Base-by-base conservation (phyloP, 768 basidiomycete species). In the Thelephora aurantiotincta region DNA sequence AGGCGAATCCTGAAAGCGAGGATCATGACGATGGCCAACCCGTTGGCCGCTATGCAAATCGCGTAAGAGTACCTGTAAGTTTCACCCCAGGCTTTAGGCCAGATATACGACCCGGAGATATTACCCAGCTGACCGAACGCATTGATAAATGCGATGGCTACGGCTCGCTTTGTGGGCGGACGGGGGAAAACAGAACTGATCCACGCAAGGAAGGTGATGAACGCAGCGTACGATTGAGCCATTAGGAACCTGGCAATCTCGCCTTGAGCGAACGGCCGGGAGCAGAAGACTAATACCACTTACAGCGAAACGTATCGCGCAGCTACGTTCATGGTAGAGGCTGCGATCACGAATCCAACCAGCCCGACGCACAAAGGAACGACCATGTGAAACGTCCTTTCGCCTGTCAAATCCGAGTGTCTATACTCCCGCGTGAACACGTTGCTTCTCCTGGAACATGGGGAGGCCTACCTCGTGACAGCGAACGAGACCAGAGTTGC, bases 101-200 rank as follows among this genome's bases (percentile, higher is more conserved):
- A 88, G 19, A 77, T 64, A 56, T 82, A 83, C 18, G 87, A 80
- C 52, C 90, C 90, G 37, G 78, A 65, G 36, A 94, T 71, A 64
- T 93, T 93, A 0, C 91, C 91, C 2, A 87, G 69, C 57, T 87
- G 80, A 7, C 82, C 81, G 57, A 88, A 77, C 36, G 80, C 76
- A 60, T 92, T 90, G 56, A 91, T 75, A 51, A 86, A 64, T 1
- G 88, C 90, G 43, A 94, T 69, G 11, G 82, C 82, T n/a, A 91
- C 82, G 2, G 90, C 84, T 4, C 90, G 79, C 63, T 92, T 93
- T n/a, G 81, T 77, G 4, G 87, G 72, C 20, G 90, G 80, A n/a
- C 77, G 75, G 22, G 87, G 77, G 64, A 94, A 68, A 13, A 70
- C 69, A 51, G 70, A 74, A 45, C 69, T 70, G 46, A 73, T 65